Evolutionary conservation across 176 grass and related monocot species (phyloP).

Genomic region (Oryza meridionalis): DNA sequence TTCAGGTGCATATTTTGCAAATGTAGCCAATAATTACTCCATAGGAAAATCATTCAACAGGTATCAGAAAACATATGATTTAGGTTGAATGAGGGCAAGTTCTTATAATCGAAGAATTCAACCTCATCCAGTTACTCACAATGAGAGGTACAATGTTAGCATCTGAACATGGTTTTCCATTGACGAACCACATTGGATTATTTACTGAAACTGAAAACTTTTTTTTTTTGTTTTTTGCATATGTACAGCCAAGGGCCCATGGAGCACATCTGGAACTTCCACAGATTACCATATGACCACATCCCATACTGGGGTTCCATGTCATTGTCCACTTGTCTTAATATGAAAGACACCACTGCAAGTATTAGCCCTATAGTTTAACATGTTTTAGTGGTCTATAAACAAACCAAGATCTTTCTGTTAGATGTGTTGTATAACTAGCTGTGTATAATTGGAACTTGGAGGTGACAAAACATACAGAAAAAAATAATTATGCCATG

Average conservation of each 20-base stretch:
- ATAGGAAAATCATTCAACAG: not conserved
- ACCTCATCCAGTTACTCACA: not conserved
- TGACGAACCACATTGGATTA: not conserved
- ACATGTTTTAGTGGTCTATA: not conserved
- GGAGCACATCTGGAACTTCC: not conserved
- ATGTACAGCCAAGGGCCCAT: not conserved
- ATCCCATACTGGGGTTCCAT: constrained; percentile 8
- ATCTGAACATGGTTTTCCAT: constrained; percentile 23
- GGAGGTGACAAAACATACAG: not conserved
- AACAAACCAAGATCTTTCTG: constrained; percentile 7
- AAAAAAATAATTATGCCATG: constrained; percentile 31
- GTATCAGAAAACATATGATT: constrained; percentile 2
- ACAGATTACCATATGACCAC: not conserved
- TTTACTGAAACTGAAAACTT: not conserved
- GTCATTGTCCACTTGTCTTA: not conserved
- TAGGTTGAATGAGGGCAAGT: not conserved
- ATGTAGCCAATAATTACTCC: not conserved
- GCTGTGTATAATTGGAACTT: not conserved
- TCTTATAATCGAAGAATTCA: not conserved
- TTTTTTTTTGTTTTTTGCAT: not conserved
- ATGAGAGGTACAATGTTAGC: not conserved
- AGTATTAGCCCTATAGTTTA: constrained; percentile 4
- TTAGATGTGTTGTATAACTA: too few species aligned
- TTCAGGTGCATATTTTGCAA: not conserved
- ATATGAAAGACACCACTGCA: not conserved